Evolutionary conservation across 495 filamentous ascomycete species (phyloP).

Genomic region (Penicillium egyptiacum): DNA sequence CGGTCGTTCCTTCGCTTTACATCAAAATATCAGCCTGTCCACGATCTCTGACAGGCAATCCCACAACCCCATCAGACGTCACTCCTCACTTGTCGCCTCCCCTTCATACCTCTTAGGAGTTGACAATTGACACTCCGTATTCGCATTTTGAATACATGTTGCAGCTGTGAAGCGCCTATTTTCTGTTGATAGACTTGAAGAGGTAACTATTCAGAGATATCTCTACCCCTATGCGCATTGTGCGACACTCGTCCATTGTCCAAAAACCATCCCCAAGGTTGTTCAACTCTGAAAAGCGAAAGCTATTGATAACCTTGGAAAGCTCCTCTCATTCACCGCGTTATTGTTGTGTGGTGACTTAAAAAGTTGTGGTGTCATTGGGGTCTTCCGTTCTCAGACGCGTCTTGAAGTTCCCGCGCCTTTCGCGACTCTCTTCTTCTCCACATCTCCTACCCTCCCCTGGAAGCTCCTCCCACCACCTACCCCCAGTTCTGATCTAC

Average conservation of each 20-base stretch:
- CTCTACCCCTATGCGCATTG: background rate
- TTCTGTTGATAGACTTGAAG: background rate
- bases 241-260: background rate
- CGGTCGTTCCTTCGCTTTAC: background rate
- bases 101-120: background rate
- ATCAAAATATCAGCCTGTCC: too few species aligned
- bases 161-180: background rate
- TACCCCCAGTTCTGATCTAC: slow-evolving; percentile 15
- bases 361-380: slow-evolving; percentile 32
- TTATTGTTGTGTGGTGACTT: background rate
- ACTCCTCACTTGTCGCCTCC: background rate
- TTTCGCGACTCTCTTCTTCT: slow-evolving; percentile 45
- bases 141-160: background rate
- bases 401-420: slow-evolving; percentile 42
- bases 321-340: background rate
- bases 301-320: too few species aligned
- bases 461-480: slow-evolving; percentile 24
- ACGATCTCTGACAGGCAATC: background rate
- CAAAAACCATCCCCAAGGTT: background rate
- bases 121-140: background rate
- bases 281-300: background rate
- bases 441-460: slow-evolving; percentile 37
- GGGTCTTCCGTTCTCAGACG: slow-evolving; percentile 27
- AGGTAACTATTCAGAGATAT: background rate
- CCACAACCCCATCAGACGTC: background rate